Evolutionary conservation across 2,329 filamentous ascomycete genomes (phyloP).

Genomic region (Pseudogymnoascus sp.): DNA sequence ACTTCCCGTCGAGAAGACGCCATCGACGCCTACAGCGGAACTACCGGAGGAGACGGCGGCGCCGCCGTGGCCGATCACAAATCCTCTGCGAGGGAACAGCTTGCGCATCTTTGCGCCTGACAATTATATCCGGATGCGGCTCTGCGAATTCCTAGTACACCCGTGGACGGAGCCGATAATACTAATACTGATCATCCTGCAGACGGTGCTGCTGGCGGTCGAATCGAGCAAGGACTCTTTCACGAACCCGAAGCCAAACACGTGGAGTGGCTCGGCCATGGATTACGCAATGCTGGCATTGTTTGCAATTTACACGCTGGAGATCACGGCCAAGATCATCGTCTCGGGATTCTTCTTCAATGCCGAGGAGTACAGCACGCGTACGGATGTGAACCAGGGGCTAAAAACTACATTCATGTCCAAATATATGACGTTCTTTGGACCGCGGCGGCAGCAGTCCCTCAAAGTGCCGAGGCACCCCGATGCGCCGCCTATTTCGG

Average conservation of each 20-base stretch:
- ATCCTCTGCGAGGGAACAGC: constrained; percentile 79
- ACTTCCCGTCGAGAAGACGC: constrained; percentile 12
- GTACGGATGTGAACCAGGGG: constrained; percentile 66
- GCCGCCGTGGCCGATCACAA: constrained; percentile 41
- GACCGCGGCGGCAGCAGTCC: constrained; percentile 58
- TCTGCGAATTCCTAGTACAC: constrained; percentile 81
- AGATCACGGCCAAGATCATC: constrained; percentile 73
- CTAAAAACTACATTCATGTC: constrained; percentile 65
- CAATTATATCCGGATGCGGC: constrained; percentile 60
- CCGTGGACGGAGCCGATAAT: constrained; percentile 81
- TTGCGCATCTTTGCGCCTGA: constrained; percentile 77
- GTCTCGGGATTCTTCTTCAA: constrained; percentile 93
- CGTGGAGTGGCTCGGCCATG: constrained; percentile 51
- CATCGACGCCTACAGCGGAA: not conserved
- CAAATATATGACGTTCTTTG: constrained; percentile 71
- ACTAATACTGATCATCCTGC: constrained; percentile 76
- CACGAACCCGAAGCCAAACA: constrained; percentile 45
- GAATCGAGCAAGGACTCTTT: constrained; percentile 70
- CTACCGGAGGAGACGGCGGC: constrained; percentile 7
- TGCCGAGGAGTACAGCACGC: constrained; percentile 79
- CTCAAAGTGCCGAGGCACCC: constrained; percentile 16
- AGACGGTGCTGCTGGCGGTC: constrained; percentile 79
- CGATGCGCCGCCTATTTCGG: constrained; percentile 27
- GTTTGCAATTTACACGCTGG: constrained; percentile 83
- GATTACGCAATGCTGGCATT: constrained; percentile 59